phyloP scores from a whole-genome alignment of 1,139 yeast species.

The Suhomyces maxii region DNA sequence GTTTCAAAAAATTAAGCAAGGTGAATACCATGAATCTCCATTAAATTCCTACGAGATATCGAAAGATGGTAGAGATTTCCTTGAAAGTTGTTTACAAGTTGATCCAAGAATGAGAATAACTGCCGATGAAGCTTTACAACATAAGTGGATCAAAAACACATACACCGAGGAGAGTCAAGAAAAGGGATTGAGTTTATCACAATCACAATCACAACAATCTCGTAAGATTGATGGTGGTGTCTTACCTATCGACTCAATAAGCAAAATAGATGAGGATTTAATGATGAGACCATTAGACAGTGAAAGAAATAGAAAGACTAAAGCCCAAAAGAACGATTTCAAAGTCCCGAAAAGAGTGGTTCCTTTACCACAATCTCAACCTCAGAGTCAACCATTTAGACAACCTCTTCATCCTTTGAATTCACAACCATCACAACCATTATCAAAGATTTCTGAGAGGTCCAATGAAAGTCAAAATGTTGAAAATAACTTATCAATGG shows the following conservation, averaged over 20 bases:
- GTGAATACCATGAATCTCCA: constrained; percentile 80
- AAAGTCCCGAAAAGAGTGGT: constrained; percentile 46
- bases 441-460: constrained; percentile 6
- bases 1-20: constrained; percentile 71
- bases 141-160: constrained; percentile 56
- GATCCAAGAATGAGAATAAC: constrained; percentile 70
- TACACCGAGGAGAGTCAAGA: constrained; percentile 34
- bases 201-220: constrained; percentile 66
- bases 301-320: constrained; percentile 26
- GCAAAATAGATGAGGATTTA: constrained; percentile 46
- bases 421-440: constrained; percentile 6
- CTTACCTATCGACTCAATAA: constrained; percentile 38
- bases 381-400: constrained; percentile 26
- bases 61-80: constrained; percentile 64
- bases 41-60: constrained; percentile 67
- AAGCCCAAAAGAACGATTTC: constrained; percentile 33
- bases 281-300: constrained; percentile 47
- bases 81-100: constrained; percentile 67
- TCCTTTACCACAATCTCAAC: constrained; percentile 45
- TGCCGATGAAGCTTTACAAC: constrained; percentile 70
- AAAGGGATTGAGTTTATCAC: constrained; percentile 60
- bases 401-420: constrained; percentile 7
- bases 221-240: constrained; percentile 53
- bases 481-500: not conserved
- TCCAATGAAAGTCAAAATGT: not conserved